Percentiles rank a stretch among this genome's conserved stretches.
Conservation (phyloP, 176 grass and related monocot genomes). For the Bromus sterilis region DNA sequence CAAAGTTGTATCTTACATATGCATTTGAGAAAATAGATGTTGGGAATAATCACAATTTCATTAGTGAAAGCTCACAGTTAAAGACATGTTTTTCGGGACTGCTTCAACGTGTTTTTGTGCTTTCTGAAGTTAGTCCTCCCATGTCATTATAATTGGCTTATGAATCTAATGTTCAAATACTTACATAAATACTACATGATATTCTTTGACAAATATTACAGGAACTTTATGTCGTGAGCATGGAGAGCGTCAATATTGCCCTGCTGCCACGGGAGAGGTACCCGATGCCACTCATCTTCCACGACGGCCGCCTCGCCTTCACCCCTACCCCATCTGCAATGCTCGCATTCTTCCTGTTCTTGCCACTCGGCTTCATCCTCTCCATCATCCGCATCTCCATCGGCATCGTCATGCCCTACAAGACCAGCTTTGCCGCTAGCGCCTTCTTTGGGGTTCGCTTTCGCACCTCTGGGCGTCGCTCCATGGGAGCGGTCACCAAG, state of each 20-base stretch:
- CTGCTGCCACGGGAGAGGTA: conserved; percentile 51
- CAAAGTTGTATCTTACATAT: no score
- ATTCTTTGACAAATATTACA: conserved; percentile 20
- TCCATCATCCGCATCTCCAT: conserved; percentile 44
- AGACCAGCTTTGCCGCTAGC: neutral
- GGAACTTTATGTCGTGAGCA: conserved; percentile 58
- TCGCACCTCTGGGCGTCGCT: conserved; percentile 15
- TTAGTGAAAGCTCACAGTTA: no score
- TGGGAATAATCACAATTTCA: no score
- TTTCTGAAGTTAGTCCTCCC: neutral
- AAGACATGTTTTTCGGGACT: no score
- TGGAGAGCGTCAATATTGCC: conserved; percentile 25
- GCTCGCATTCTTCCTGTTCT: conserved; percentile 59
- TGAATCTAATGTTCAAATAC: neutral
- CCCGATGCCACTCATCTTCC: conserved; percentile 90
- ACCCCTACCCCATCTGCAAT: conserved; percentile 40
- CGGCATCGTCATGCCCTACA: conserved; percentile 58
- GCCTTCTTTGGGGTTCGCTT: conserved; percentile 49
- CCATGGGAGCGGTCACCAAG: neutral
- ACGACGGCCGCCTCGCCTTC: conserved; percentile 80
- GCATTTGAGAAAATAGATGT: no score
- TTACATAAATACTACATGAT: no score
- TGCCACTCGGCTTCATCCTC: conserved; percentile 55
- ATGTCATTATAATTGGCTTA: neutral
- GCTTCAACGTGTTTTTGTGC: no score